A percentile compares a stretch with the other conserved stretches of the same genome.
Conservation (phyloP, 2,329 filamentous ascomycete species). For the Periglandula ipomoeae region DNA sequence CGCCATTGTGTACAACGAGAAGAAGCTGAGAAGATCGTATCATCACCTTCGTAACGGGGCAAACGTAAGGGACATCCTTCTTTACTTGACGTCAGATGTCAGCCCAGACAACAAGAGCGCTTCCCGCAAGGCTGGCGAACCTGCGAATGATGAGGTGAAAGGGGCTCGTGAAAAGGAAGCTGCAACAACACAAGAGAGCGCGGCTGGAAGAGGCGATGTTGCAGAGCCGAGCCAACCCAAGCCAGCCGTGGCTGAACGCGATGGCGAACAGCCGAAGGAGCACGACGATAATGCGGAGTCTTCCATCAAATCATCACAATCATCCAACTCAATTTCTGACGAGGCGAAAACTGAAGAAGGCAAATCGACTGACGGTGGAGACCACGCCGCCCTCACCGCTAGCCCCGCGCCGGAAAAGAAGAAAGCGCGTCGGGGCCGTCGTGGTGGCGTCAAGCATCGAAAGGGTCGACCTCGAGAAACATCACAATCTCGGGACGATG, state of each 20-base stretch:
- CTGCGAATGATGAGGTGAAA: background rate
- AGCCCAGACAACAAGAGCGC: background rate
- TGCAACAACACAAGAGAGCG: no score
- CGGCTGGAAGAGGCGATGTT: background rate
- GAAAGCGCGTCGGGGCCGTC: conserved; percentile 60
- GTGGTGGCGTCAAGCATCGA: conserved; percentile 61
- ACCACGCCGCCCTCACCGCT: background rate
- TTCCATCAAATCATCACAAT: background rate
- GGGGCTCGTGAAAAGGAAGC: background rate
- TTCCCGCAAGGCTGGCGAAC: background rate
- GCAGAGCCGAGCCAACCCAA: background rate
- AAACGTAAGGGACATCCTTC: conserved; percentile 18
- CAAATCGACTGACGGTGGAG: background rate
- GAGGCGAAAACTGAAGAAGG: background rate
- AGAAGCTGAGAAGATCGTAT: conserved; percentile 33
- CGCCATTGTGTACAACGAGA: conserved; percentile 33
- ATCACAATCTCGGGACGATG: conserved; percentile 41
- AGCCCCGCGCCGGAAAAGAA: conserved; percentile 39
- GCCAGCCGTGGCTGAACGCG: background rate
- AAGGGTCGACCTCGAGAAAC: conserved; percentile 46
- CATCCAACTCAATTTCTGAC: background rate
- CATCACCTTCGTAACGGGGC: conserved; percentile 24
- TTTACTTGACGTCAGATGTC: conserved; percentile 6
- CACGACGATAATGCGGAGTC: background rate
- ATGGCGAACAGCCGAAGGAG: background rate